These are phyloP conservation scores for Volvox africanus DNA, from an alignment of 139 green algal species.

Conservation along the genomic window DNA sequence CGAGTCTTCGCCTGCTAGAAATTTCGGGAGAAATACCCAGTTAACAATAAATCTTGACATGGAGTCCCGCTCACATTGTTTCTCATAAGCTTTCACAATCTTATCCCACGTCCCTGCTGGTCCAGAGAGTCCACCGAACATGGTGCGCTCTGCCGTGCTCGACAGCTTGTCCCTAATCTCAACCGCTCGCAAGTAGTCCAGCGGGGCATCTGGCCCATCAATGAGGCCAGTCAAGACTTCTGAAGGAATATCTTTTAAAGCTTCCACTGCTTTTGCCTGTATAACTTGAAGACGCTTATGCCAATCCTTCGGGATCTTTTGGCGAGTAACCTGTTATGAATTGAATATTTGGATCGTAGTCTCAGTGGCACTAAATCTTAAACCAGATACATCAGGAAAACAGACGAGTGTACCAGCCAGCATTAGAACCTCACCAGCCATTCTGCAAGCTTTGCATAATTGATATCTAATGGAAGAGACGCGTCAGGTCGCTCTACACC, in stretches of 20 bases:
- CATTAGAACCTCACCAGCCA: constrained; percentile 74
- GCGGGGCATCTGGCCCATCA: constrained; percentile 49
- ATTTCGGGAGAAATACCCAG: no score
- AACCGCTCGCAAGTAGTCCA: constrained; percentile 71
- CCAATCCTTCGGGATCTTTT: constrained; percentile 84
- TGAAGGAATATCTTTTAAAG: constrained; percentile 63
- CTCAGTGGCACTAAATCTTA: background rate
- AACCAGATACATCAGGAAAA: no score
- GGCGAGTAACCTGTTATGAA: constrained; percentile 67
- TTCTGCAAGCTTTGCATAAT: constrained; percentile 79
- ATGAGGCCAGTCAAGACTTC: constrained; percentile 52
- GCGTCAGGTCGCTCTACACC: constrained; percentile 69
- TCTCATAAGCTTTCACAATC: constrained; percentile 81
- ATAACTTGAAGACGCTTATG: constrained; percentile 76
- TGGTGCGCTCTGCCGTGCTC: constrained; percentile 66
- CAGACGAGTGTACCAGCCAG: background rate
- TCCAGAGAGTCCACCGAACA: constrained; percentile 81
- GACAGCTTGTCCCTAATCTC: constrained; percentile 73
- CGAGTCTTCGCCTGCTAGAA: no score
- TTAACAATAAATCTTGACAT: no score
- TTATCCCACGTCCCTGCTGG: constrained; percentile 80
- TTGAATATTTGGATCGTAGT: background rate
- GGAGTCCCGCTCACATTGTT: constrained; percentile 56
- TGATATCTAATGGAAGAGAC: constrained; percentile 78
- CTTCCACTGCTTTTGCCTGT: constrained; percentile 68